These are phyloP conservation scores for Candida silvatica DNA, from an alignment of 805 yeast genomes.

Conservation along the genomic window DNA sequence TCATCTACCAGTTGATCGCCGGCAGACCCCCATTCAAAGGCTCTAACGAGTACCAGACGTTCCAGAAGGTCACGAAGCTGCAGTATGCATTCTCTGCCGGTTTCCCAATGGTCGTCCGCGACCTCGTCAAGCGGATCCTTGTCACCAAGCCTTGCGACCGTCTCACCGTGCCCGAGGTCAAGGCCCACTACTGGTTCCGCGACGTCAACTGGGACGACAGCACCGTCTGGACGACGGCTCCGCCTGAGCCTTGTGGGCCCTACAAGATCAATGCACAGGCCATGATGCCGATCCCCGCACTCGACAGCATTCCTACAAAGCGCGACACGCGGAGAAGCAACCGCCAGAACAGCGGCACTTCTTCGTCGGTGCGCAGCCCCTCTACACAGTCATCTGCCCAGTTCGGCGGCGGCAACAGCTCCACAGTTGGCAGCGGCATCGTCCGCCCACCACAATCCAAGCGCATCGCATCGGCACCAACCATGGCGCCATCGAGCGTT, in stretches of 20 bases:
- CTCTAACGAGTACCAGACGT: constrained; percentile 70
- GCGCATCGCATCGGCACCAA: too few species aligned
- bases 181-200: constrained; percentile 56
- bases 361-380: not conserved
- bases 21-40: constrained; percentile 79
- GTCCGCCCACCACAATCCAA: not conserved
- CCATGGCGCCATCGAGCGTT: too few species aligned
- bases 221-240: constrained; percentile 44
- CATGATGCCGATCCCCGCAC: constrained; percentile 66
- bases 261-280: constrained; percentile 70
- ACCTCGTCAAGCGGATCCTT: constrained; percentile 61
- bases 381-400: not conserved
- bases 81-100: constrained; percentile 84
- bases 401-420: not conserved
- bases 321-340: not conserved
- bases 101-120: constrained; percentile 65
- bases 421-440: too few species aligned
- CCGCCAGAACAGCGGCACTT: not conserved
- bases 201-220: constrained; percentile 47
- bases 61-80: constrained; percentile 71
- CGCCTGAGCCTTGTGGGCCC: constrained; percentile 61
- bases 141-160: constrained; percentile 59
- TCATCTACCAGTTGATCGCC: constrained; percentile 53
- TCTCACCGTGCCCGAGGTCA: constrained; percentile 45
- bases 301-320: constrained; percentile 15